These are phyloP conservation scores for Wallacemonas rigidus DNA, from an alignment of 208 protist genomes.

Conservation along the genomic window DNA sequence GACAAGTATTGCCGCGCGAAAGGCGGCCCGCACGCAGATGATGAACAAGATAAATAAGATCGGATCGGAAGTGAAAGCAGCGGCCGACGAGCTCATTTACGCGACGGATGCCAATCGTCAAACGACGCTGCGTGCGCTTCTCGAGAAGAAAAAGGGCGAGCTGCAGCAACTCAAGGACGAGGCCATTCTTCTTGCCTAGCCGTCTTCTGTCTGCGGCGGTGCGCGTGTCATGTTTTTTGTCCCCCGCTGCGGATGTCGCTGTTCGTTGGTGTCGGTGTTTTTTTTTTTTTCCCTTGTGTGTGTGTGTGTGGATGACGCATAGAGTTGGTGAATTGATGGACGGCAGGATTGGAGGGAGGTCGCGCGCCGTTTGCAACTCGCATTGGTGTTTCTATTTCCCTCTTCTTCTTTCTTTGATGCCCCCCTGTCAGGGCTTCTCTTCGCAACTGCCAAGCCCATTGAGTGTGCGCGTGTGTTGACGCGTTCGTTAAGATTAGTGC, in stretches of 20 bases:
- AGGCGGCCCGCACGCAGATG: slow-evolving; percentile 19
- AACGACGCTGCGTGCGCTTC: slow-evolving; percentile 19
- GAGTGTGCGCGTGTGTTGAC: no score
- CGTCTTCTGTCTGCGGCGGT: neutral
- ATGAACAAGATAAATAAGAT: slow-evolving; percentile 41
- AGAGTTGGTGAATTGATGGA: no score
- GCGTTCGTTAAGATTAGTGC: neutral
- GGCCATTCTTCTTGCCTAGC: neutral
- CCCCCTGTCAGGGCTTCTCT: no score
- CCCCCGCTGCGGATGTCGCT: neutral
- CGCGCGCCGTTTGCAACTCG: no score
- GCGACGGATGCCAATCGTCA: slow-evolving; percentile 25
- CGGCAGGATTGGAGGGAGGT: no score
- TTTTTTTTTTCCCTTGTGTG: neutral
- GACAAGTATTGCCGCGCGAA: neutral
- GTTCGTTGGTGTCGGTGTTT: neutral
- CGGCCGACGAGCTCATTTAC: slow-evolving; percentile 37
- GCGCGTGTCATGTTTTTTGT: neutral
- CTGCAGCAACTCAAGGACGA: slow-evolving; percentile 33
- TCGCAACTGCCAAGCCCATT: no score
- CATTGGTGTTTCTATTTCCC: no score
- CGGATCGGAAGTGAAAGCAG: slow-evolving; percentile 31
- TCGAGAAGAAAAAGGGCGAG: slow-evolving; percentile 32
- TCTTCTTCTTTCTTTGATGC: no score
- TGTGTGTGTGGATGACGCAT: no score